A percentile compares a stretch with the other conserved stretches of the same genome.
Conservation (phyloP, 1,139 yeast species). For the Hemisphaericaspora xylanilytica region DNA sequence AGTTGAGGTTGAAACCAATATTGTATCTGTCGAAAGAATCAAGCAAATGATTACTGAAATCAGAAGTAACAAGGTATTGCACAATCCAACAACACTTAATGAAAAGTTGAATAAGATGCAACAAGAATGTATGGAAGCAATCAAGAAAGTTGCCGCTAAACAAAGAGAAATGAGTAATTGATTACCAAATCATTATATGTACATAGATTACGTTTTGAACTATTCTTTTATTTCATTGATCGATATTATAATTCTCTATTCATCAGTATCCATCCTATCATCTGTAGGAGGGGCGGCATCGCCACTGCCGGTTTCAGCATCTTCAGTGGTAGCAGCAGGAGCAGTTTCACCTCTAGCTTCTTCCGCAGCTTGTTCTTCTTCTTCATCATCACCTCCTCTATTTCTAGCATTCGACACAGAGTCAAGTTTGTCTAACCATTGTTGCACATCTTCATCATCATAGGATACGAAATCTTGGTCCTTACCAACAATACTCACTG, state of each 20-base stretch:
- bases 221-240: no score
- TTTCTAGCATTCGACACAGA: slow-evolving; percentile 54
- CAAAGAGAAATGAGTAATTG: slow-evolving; percentile 26
- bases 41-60: slow-evolving; percentile 47
- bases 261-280: slow-evolving; percentile 56
- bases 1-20: no score
- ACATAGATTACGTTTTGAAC: slow-evolving; percentile 2
- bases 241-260: slow-evolving; percentile 18
- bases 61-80: slow-evolving; percentile 31
- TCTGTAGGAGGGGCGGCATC: slow-evolving; percentile 9
- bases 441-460: slow-evolving; percentile 85
- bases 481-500: slow-evolving; percentile 87
- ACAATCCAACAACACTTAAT: slow-evolving; percentile 38
- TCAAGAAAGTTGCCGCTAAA: slow-evolving; percentile 50
- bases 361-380: no score
- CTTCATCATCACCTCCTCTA: slow-evolving; percentile 41
- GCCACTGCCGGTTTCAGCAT: slow-evolving; percentile 12
- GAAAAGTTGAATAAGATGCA: slow-evolving; percentile 50
- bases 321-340: slow-evolving; percentile 34
- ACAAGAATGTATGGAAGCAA: slow-evolving; percentile 47
- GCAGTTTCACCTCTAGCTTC: no score
- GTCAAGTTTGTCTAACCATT: slow-evolving; percentile 70
- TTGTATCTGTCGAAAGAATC: no score
- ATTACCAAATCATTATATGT: slow-evolving; percentile 8
- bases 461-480: slow-evolving; percentile 71